Evolutionary conservation across 164 flowering plant genomes (phyloP), one percentile per base, ranked within the genome.

Genomic region (Santalum album): DNA sequence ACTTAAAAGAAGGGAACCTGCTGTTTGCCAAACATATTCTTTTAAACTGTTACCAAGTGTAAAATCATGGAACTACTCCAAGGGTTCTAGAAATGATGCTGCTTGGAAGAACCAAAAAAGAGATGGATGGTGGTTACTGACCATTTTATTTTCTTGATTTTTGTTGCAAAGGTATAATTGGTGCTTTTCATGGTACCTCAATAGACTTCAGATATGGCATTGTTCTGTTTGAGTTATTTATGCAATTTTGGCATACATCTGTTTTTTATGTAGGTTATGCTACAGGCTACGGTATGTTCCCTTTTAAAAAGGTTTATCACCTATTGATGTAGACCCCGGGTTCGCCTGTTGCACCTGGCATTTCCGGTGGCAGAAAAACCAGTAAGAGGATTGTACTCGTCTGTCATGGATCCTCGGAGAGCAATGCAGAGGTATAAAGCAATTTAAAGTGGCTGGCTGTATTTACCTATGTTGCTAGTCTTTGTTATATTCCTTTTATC

Each of bases 321-420:
- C 53, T 25, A 52, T 53, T 58, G 44, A 32, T 78, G 85, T 84
- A 92, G 98, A 92, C 95, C 24, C 96, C 98, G 55, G 69, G 68
- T 53, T 86, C 96, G 57, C 96, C 96, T 57, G 54, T 86, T 57
- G 82, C 80, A 50, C 53, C 60, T 66, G 81, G 81, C 50, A 78
- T 74, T 62, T 84, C 90, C 39, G 96, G 51, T 22, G 96, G 96
- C 56, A 80, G 95, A 63, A 88, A 86, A 75, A 20, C 86, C 39
- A 70, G 74, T 53, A 77, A 64, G 60, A 72, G 80, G 51, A 79
- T 92, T 44, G 69, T 92, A 70, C 88, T 92, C 47, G 87, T 77
- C 39, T 88, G 81, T 62, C 79, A 83, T 63, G 96, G 88, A 62
- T 69, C 73, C 54, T 54, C 72, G 26, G 67, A 75, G 59, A 65